Evolutionary conservation across 2,329 filamentous ascomycete species (phyloP), one percentile per base, ranked within the genome.

Genomic region (Nemania sp.): DNA sequence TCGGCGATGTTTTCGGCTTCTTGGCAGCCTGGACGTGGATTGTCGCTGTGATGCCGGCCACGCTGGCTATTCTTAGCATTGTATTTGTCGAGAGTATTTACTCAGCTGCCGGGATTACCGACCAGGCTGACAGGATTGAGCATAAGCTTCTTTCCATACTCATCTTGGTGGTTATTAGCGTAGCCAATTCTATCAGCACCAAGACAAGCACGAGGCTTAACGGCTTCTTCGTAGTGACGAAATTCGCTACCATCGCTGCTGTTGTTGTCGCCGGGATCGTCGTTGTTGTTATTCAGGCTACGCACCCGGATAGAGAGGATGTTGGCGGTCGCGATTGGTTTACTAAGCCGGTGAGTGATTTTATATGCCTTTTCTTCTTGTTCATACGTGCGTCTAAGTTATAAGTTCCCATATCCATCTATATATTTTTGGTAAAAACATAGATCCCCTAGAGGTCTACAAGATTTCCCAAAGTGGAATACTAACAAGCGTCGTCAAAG

Each of bases 1-100:
- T 85, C 68, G 88, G 88, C 32, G 87, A 90, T 57, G 78, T 87
- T 1, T 84, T 85, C 56, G 88, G 88, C n/a, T 90, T 90, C 72
- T 76, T 90, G 5, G 87, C 87, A 5, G 87, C 88, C 0, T 91
- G 88, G 88, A 88, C 88, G 0, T 90, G 88, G 86, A 85, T 90
- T 62, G 83, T 90, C 5, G 87, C 86, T 22, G 85, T 90, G 26
- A 90, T 90, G 84, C 89, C 89, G 0, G 87, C 88, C 0, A 89
- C 88, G 0, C 82, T 90, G 67, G 88, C 88, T 10, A 90, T 90
- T 54, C 82, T 90, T 29, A 86, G 85, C 73, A 89, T 90, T 69
- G 87, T 90, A 26, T 90, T 90, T 70, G 83, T 89, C 64, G 83
- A 88, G 75, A 89, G 84, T 70, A 83, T 89, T 27, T 88, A 85